These are phyloP conservation scores for Bisporella sp. DNA, from an alignment of 2,329 filamentous ascomycete genomes.

Conservation along the genomic window DNA sequence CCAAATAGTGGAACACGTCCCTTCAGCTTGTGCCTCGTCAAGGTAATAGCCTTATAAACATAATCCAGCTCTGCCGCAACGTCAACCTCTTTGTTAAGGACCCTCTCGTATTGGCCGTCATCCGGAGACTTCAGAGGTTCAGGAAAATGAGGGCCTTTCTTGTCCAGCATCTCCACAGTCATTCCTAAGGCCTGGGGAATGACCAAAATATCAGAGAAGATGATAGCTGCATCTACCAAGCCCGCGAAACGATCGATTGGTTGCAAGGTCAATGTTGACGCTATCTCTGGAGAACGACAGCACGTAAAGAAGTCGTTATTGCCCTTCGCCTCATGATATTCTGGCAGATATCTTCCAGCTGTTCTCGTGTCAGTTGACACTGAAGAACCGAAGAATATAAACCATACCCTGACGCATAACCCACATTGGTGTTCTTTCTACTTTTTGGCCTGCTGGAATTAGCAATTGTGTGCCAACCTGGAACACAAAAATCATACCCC, in stretches of 20 bases:
- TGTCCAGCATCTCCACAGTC: conserved; percentile 97
- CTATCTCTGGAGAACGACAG: conserved; percentile 87
- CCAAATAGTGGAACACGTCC: conserved; percentile 90
- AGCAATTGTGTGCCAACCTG: conserved; percentile 4
- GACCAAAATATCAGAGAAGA: conserved; percentile 97
- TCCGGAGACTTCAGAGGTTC: conserved; percentile 71
- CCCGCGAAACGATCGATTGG: conserved; percentile 87
- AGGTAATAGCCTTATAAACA: conserved; percentile 89
- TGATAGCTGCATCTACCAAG: conserved; percentile 92
- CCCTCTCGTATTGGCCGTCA: conserved; percentile 73
- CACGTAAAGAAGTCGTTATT: conserved; percentile 93
- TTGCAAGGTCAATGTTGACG: conserved; percentile 88
- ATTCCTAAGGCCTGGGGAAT: conserved; percentile 98
- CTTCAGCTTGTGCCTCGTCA: conserved; percentile 80
- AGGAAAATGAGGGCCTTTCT: conserved; percentile 93
- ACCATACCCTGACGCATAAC: conserved; percentile 91
- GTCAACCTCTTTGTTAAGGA: conserved; percentile 74
- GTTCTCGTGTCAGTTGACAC: conserved; percentile 2
- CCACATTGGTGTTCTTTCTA: conserved; percentile 94
- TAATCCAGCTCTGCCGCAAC: conserved; percentile 82
- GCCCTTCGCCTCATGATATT: conserved; percentile 95
- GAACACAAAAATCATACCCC: conserved; percentile 48
- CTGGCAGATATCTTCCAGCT: conserved; percentile 95
- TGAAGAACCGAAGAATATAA: neutral
- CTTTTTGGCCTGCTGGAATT: conserved; percentile 62